Percentiles rank a stretch among this genome's conserved stretches.
phyloP scores from a whole-genome alignment of 352 stramenopile species.

The Synura sp. region DNA sequence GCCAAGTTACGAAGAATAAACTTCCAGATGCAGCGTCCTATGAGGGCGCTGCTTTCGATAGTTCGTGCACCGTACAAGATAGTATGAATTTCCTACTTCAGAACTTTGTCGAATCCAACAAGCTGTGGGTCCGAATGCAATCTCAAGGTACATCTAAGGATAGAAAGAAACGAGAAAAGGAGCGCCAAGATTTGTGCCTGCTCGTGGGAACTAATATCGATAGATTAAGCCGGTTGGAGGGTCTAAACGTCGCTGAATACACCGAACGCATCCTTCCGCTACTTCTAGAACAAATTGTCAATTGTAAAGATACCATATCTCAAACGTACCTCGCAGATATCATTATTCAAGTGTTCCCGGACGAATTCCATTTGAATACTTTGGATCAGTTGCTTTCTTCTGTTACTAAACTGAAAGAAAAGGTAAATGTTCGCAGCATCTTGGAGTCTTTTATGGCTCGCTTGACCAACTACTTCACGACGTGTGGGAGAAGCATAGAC shows the following conservation, averaged over 20 bases:
- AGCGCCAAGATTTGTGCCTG: constrained; percentile 87
- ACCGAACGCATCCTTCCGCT: constrained; percentile 74
- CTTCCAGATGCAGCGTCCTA: constrained; percentile 76
- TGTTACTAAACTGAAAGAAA: constrained; percentile 72
- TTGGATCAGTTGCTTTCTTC: constrained; percentile 76
- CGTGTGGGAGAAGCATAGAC: constrained; percentile 6
- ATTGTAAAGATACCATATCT: constrained; percentile 88
- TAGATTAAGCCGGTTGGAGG: constrained; percentile 89
- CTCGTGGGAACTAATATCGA: constrained; percentile 96
- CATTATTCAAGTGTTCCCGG: constrained; percentile 94
- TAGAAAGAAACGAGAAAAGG: constrained; percentile 64
- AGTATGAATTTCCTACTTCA: constrained; percentile 91
- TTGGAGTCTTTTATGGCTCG: constrained; percentile 87
- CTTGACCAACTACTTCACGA: constrained; percentile 74
- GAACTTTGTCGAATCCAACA: constrained; percentile 96
- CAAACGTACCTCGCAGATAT: constrained; percentile 98
- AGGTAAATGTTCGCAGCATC: constrained; percentile 79
- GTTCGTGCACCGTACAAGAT: constrained; percentile 63
- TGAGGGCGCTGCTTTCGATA: constrained; percentile 57
- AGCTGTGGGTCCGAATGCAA: constrained; percentile 98
- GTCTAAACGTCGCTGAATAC: constrained; percentile 81
- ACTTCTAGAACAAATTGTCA: constrained; percentile 86
- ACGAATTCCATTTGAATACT: constrained; percentile 95
- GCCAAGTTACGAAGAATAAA: constrained; percentile 83
- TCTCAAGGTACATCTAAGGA: constrained; percentile 65